Evolutionary conservation across 192 early-diverging fungal species (phyloP), one percentile per base, ranked within the genome.

Genomic region (Coemansia sp.): DNA sequence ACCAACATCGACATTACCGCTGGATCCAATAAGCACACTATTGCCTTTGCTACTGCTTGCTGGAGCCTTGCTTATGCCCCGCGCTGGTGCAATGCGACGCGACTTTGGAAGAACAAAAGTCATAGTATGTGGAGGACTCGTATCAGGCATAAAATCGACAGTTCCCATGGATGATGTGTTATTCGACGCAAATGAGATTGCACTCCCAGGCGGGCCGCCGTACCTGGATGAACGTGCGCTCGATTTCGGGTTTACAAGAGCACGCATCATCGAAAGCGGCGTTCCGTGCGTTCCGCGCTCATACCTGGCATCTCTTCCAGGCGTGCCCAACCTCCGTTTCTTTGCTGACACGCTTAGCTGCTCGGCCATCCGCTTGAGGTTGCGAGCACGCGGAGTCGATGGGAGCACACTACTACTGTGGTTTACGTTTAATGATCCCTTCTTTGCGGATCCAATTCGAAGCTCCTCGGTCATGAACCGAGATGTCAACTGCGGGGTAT

Each of bases 381-480:
- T 60, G 43, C 63, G 43, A 30, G 26, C 66, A 10, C 58, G 61
- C 3, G 75, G 70, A 2, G 75, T 77, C 45, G 59, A 51, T 14
- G 67, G 58, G 7, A 43, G n/a, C 16, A 21, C 35, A 18, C 24
- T 12, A 16, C 35, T 59, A 4, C 20, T 16, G 18, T 59, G 11
- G 4, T 61, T 61, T 30, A 4, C 20, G 18, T 16, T 58, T 18
- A 39, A 8, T 21, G 23, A 21, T 16, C 46, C 23, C 16, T 26
- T 51, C 20, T n/a, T 60, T 9, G 34, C 20, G 0, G 60, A 36
- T 11, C 49, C 39, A 14, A 52, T 30, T 16, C 46, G 26, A 26
- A 76, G 56, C 64, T 81, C 78, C 62, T 81, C 63, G 7, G 80
- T 83, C 80, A 83, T 77, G 43, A 68, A 83, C n/a, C 76, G 75